Conservation (phyloP, 2,329 filamentous ascomycete species). For the Aspergillus novoparasiticus region DNA sequence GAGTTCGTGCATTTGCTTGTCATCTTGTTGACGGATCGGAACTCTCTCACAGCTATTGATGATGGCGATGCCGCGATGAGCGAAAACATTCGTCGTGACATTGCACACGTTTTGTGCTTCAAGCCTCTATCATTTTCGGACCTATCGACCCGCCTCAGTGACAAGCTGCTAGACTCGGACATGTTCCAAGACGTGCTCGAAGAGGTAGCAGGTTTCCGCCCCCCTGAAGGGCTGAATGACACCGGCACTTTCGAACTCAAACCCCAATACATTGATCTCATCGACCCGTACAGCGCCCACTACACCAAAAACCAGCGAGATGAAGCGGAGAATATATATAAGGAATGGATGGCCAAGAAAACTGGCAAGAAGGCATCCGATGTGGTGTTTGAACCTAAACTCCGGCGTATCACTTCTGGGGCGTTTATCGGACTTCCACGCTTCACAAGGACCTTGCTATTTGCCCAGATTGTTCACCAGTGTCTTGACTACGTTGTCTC, state of each 20-base stretch:
- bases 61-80: slow-evolving; percentile 56
- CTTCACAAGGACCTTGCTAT: slow-evolving; percentile 83
- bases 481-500: slow-evolving; percentile 79
- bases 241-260: slow-evolving; percentile 93
- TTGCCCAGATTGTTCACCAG: slow-evolving; percentile 88
- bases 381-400: slow-evolving; percentile 86
- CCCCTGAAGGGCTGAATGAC: slow-evolving; percentile 88
- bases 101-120: slow-evolving; percentile 93
- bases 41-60: slow-evolving; percentile 60
- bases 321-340: slow-evolving; percentile 88
- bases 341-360: slow-evolving; percentile 82
- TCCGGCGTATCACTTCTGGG: slow-evolving; percentile 74
- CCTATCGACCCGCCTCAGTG: slow-evolving; percentile 79
- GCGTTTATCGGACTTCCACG: slow-evolving; percentile 74
- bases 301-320: slow-evolving; percentile 97
- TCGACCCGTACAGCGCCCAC: slow-evolving; percentile 94
- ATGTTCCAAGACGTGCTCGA: slow-evolving; percentile 83
- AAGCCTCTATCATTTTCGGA: slow-evolving; percentile 95
- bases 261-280: slow-evolving; percentile 78
- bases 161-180: slow-evolving; percentile 86
- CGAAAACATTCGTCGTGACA: slow-evolving; percentile 80
- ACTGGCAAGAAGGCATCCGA: slow-evolving; percentile 79
- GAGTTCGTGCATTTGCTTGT: slow-evolving; percentile 95
- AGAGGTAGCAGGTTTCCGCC: slow-evolving; percentile 84
- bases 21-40: slow-evolving; percentile 85